Evolutionary conservation across 208 protist species (phyloP), one percentile per base, ranked within the genome.

Genomic region (Acanthamoeba triangularis): DNA sequence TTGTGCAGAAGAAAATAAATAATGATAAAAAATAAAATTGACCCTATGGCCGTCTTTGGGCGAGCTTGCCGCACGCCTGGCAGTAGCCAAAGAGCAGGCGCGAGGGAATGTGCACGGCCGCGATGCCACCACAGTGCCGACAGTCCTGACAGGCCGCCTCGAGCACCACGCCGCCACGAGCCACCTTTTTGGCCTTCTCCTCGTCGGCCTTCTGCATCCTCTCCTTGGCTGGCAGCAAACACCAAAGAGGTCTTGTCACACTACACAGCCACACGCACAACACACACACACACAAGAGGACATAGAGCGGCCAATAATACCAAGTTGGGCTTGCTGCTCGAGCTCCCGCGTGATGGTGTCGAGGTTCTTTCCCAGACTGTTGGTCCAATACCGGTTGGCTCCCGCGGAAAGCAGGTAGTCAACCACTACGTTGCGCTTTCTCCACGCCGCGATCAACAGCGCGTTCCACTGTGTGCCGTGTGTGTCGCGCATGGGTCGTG

Each of bases 11-110:
- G n/a, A n/a, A n/a, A n/a, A n/a, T n/a, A n/a, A n/a, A n/a, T n/a
- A n/a, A n/a, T n/a, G n/a, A n/a, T n/a, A n/a, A n/a, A n/a, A n/a
- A n/a, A n/a, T n/a, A n/a, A n/a, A n/a, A n/a, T n/a, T n/a, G n/a
- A n/a, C n/a, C n/a, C n/a, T n/a, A n/a, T n/a, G n/a, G n/a, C n/a
- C 41, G 41, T 1, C 52, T 10, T 59, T 59, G 54, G 54, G 18
- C 16, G 23, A 67, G 61, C 61, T 67, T 25, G 61, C 61, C 61
- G 61, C 61, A 67, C 18, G 28, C 28, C 25, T 67, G 20, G 28
- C 61, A 67, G 61, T 67, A 67, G 16, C 72, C 72, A 80, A 80
- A 80, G 72, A 80, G 72, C 16, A 80, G 72, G 13, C 72, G 37
- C 7, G 30, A 20, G 20, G 35, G 72, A 30, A 80, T 33, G 72